A percentile compares a stretch with the other conserved stretches of the same genome.
Conservation (phyloP, 169 alveolate species). For the Cryptosporidium parvum region DNA sequence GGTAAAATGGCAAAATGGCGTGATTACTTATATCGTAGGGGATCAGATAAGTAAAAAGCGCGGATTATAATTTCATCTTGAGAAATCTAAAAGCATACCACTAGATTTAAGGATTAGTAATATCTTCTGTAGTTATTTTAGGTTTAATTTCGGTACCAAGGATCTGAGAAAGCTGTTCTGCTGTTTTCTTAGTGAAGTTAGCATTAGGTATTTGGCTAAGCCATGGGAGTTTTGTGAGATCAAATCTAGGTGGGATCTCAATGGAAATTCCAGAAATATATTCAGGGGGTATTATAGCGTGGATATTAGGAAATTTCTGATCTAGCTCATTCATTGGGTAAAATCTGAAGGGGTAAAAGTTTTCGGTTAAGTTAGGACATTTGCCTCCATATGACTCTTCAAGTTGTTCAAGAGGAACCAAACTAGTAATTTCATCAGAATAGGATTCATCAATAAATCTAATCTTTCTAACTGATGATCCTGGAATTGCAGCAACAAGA, state of each 20-base stretch:
- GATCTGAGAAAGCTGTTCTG: constrained; percentile 26
- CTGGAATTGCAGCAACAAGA: constrained; percentile 74
- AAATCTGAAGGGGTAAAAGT: constrained; percentile 68
- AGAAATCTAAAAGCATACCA: not conserved
- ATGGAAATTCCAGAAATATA: constrained; percentile 45
- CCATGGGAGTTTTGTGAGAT: constrained; percentile 51
- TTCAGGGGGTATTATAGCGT: constrained; percentile 33
- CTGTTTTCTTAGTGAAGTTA: constrained; percentile 37
- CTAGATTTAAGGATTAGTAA: constrained; percentile 3
- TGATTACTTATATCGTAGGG: not conserved
- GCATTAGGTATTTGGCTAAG: constrained; percentile 12
- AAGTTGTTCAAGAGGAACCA: constrained; percentile 69
- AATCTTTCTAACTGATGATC: constrained; percentile 74
- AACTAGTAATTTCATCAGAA: constrained; percentile 62
- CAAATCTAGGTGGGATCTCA: constrained; percentile 69
- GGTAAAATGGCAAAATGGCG: not conserved
- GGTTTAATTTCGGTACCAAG: constrained; percentile 44
- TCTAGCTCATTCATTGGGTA: constrained; percentile 48
- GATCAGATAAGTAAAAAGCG: not conserved
- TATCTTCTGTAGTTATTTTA: constrained; percentile 13
- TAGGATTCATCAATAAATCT: constrained; percentile 66
- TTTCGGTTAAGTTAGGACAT: constrained; percentile 75
- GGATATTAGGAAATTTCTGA: constrained; percentile 21
- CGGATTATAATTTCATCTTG: not conserved
- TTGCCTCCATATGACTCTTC: constrained; percentile 78